Percentiles rank a stretch among this genome's conserved stretches.
Conservation (phyloP, 352 stramenopile genomes). For the Pythium sukuiense region DNA sequence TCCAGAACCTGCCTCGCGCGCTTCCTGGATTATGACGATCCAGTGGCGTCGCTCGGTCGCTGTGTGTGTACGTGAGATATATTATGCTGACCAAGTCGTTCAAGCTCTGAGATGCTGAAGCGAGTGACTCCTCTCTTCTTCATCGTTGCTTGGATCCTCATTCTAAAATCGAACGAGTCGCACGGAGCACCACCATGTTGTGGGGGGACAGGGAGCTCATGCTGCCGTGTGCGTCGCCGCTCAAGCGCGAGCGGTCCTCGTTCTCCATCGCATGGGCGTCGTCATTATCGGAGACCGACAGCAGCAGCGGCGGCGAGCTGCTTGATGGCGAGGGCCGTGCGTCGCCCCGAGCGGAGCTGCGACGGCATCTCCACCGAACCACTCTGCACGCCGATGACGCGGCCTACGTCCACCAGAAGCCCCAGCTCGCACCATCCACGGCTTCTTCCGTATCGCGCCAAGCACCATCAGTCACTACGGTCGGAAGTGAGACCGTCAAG, state of each 20-base stretch:
- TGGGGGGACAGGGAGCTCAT: neutral
- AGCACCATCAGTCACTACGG: neutral
- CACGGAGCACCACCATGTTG: neutral
- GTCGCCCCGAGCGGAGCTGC: neutral
- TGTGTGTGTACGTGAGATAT: neutral
- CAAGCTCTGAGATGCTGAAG: neutral
- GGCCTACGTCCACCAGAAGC: neutral
- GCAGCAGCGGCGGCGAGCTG: neutral
- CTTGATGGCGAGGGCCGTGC: neutral
- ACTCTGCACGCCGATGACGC: neutral
- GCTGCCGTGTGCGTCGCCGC: neutral
- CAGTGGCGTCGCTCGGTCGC: neutral
- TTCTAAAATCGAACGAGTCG: neutral
- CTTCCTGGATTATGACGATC: neutral
- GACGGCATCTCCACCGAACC: neutral
- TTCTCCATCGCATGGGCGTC: slow-evolving; percentile 2
- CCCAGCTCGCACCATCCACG: neutral
- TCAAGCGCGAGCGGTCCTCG: neutral
- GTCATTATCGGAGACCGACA: slow-evolving; percentile 1
- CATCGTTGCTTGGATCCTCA: neutral
- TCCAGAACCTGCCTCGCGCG: neutral
- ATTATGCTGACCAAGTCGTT: neutral
- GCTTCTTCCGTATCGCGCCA: neutral
- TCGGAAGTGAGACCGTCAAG: neutral
- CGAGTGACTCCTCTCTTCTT: neutral